These are phyloP conservation scores for Cryptomeria japonica DNA, from an alignment of 75 land plant species.

Conservation along the genomic window DNA sequence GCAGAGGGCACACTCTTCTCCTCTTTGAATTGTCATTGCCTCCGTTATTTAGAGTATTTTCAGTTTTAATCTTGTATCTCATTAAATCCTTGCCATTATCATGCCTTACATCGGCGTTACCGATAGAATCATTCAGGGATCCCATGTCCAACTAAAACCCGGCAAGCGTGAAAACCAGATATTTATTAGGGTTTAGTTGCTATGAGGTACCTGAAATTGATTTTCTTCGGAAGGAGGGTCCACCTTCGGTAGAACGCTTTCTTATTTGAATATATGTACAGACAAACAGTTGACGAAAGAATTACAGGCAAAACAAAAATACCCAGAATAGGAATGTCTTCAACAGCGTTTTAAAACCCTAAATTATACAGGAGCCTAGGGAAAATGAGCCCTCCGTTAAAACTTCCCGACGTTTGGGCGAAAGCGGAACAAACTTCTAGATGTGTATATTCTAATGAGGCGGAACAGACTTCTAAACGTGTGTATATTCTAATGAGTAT, in stretches of 20 bases:
- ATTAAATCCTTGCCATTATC: background rate
- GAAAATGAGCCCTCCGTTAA: no score
- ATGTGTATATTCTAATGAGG: no score
- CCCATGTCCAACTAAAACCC: background rate
- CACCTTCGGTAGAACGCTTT: no score
- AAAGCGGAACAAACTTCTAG: no score
- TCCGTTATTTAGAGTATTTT: background rate
- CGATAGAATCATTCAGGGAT: background rate
- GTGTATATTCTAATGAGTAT: no score
- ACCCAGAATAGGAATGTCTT: no score
- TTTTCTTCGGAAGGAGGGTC: no score
- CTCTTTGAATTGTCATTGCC: constrained; percentile 4
- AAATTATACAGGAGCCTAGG: no score
- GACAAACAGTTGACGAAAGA: background rate
- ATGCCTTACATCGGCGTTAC: background rate
- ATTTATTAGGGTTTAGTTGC: background rate
- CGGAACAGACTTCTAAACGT: no score
- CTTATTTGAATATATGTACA: background rate
- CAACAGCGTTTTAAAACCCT: no score
- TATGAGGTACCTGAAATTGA: background rate
- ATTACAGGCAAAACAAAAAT: no score
- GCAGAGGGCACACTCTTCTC: background rate
- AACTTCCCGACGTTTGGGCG: no score
- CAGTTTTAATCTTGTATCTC: background rate
- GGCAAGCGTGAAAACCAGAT: background rate